Base-by-base conservation (phyloP, 2,329 filamentous ascomycete genomes). In the Metarhizium humberi region DNA sequence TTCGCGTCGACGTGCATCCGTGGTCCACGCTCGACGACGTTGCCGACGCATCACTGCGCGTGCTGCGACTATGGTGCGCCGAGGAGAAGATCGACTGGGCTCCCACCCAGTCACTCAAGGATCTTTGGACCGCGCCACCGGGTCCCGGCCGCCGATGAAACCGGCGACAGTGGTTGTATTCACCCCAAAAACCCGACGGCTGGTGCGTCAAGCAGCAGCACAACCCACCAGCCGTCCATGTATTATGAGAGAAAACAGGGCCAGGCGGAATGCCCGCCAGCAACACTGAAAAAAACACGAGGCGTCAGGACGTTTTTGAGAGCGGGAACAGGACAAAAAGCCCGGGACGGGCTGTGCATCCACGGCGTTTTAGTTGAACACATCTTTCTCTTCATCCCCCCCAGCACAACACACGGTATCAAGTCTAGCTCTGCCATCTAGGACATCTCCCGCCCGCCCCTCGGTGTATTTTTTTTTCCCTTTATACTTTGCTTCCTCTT, bases 21-120 rank as follows among this genome's bases (percentile, higher is more conserved):
- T 78, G 76, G 75, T 71, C 71, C 8, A 67, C 67, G 3, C 65
- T 78, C 10, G 74, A 78, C 55, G 76, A 78, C 14, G 67, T 73
- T 6, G 72, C 73, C 13, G 62, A 66, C 7, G 63, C 66, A 5
- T 67, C 70, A 13, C 60, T 79, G 55, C 66, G 64, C 6, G 63
- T 77, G 4, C 64, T 80, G 59, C 67, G 67, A 3, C 64, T 67
- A 29, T 79, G 76, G 73, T 74, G 72, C 48, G 67, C 69, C 8
- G 69, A 72, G 3, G 75, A 79, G 56, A 64, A 65, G 5, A 70
- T 78, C n/a, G 65, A 70, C 18, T 80, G 77, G 78, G 62, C 63
- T n/a, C 69, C 74, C 1, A 68, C 73, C 60, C 63, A 74, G 30
- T 60, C 60, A 16, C 57, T 66, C 13, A 62, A 57, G 46, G 65